A percentile compares a stretch with the other conserved stretches of the same genome.
phyloP scores from a whole-genome alignment of 1,284 basidiomycete genomes.

The Apiotrichum porosum region DNA sequence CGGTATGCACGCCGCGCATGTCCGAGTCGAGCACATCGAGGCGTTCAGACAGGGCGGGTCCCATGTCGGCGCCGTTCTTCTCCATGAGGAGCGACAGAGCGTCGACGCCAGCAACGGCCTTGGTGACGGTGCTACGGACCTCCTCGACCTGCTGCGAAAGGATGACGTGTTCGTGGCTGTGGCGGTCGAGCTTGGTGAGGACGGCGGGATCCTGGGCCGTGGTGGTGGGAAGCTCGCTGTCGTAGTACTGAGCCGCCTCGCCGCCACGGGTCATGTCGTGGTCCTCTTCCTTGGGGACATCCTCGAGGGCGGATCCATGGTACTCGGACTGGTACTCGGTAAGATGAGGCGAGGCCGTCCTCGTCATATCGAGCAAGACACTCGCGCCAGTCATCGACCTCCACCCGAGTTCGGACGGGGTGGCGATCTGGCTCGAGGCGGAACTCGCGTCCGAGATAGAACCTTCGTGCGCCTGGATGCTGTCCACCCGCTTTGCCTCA shows the following conservation, averaged over 20 bases:
- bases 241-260: background rate
- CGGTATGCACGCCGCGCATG: background rate
- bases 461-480: too few relatives aligned
- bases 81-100: background rate
- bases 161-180: conserved; percentile 23
- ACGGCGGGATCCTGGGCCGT: conserved; percentile 3
- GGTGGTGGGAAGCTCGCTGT: too few relatives aligned
- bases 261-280: background rate
- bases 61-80: conserved; percentile 38
- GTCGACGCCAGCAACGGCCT: conserved; percentile 4
- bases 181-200: conserved; percentile 24
- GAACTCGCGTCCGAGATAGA: background rate
- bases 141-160: conserved; percentile 25
- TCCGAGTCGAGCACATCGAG: conserved; percentile 2
- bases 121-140: conserved; percentile 23
- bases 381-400: background rate
- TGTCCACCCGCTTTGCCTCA: too few relatives aligned
- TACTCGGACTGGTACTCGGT: too few relatives aligned
- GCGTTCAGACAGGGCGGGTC: conserved; percentile 42
- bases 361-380: too few relatives aligned
- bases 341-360: too few relatives aligned
- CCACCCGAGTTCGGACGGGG: background rate
- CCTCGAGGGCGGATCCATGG: too few relatives aligned
- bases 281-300: too few relatives aligned
- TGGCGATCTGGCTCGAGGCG: background rate